Evolutionary conservation across 2,329 filamentous ascomycete genomes (phyloP), one percentile per base, ranked within the genome.

Genomic region (Alternaria metachromatica): DNA sequence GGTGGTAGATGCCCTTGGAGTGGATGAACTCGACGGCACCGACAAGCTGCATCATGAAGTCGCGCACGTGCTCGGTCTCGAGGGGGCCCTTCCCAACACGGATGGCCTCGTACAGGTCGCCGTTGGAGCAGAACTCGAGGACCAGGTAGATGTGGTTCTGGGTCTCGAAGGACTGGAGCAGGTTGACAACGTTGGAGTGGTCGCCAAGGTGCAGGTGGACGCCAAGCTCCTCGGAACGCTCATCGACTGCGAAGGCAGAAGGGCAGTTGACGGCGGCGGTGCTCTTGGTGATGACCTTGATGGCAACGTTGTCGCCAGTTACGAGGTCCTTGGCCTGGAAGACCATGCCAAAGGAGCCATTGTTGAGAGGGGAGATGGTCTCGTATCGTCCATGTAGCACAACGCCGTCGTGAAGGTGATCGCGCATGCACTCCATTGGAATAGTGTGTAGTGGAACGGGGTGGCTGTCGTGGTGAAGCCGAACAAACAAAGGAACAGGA

Each of bases 331-430:
- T 91, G 64, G 95, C 96, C 83, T 94, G 90, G 82, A 97, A 97
- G 75, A 99, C 96, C 93, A 98, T 96, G 78, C 96, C 96, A 78
- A 98, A 99, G 60, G 96, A 98, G 73, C 96, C 96, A 87, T 97
- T 94, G 80, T 99, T 99, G 84, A 99, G 91, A 62, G 96, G 94
- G 72, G 94, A 92, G 77, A 97, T 87, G 60, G 94, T 97, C 83
- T 92, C 87, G 81, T 96, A 99, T 72, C 96, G 94, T 80, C 93
- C 94, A 79, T 92, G 90, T 78, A 97, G 89, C 78, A 97, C 83
- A 82, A 92, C 88, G 81, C 92, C 93, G 81, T 89, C 86, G 77
- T 89, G 85, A 83, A 97, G 96, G 78, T 89, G 87, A 83, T 94
- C 89, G 84, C 90, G 89, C 86, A 97, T 88, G 86, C 93, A 97